Conservation (phyloP, 169 alveolate species). For the Eimeria praecox region DNA sequence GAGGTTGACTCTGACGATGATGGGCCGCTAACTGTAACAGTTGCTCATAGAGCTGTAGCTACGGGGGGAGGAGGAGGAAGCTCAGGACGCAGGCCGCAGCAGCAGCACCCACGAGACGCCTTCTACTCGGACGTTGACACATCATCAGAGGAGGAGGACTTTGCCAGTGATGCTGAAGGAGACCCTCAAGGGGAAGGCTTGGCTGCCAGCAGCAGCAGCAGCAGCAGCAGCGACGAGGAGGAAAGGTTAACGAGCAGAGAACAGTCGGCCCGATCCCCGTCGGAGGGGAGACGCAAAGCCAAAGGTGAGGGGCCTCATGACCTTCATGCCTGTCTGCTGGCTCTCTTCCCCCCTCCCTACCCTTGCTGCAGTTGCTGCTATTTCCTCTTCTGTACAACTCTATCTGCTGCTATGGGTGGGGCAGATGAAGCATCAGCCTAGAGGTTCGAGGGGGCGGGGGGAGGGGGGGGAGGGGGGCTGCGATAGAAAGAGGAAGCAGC, state of each 20-base stretch:
- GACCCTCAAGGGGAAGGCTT: constrained; percentile 25
- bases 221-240: constrained; percentile 53
- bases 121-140: constrained; percentile 62
- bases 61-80: constrained; percentile 1
- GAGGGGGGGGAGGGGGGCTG: background rate
- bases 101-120: constrained; percentile 69
- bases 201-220: constrained; percentile 64
- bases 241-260: constrained; percentile 35
- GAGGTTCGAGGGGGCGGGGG: background rate
- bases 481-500: background rate
- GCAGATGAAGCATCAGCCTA: background rate
- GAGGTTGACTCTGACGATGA: constrained; percentile 65
- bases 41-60: constrained; percentile 1
- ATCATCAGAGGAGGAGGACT: constrained; percentile 56
- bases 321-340: background rate
- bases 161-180: constrained; percentile 38
- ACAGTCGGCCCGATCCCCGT: constrained; percentile 12
- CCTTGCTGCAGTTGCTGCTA: background rate
- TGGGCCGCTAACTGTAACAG: background rate
- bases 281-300: constrained; percentile 50
- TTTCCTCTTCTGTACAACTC: background rate
- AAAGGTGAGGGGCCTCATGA: constrained; percentile 24
- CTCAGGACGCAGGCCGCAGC: constrained; percentile 42
- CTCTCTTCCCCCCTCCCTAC: background rate
- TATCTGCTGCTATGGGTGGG: background rate